Evolutionary conservation across 805 yeast species (phyloP).

Genomic region (Tetrapisispora nanseiensis): DNA sequence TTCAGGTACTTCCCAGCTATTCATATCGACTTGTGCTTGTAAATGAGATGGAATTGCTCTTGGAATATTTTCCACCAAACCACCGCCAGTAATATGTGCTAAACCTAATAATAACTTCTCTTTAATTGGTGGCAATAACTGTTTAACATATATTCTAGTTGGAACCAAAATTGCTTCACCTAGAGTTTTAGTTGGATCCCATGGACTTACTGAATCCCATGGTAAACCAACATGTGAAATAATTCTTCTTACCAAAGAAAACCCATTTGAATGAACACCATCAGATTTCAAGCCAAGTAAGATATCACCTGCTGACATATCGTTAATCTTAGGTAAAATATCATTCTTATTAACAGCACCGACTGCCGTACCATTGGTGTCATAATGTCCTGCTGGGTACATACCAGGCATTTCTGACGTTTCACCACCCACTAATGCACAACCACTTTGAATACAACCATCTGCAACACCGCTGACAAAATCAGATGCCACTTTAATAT

Average conservation of each 20-base stretch:
- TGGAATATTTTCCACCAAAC: slow-evolving; percentile 91
- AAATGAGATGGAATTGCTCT: slow-evolving; percentile 78
- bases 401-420: slow-evolving; percentile 99
- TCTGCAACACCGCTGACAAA: slow-evolving; percentile 94
- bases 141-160: slow-evolving; percentile 90
- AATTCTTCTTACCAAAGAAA: slow-evolving; percentile 86
- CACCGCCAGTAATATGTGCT: slow-evolving; percentile 98
- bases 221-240: slow-evolving; percentile 65
- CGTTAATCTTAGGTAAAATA: slow-evolving; percentile 60
- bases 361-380: slow-evolving; percentile 96
- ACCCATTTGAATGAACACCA: slow-evolving; percentile 96
- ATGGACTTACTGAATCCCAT: slow-evolving; percentile 75
- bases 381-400: slow-evolving; percentile 92
- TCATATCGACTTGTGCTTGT: slow-evolving; percentile 72
- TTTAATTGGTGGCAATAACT: slow-evolving; percentile 63
- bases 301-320: slow-evolving; percentile 71
- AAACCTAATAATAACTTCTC: slow-evolving; percentile 68
- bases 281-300: slow-evolving; percentile 80
- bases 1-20: slow-evolving; percentile 73
- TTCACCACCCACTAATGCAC: slow-evolving; percentile 98
- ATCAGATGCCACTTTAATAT: slow-evolving; percentile 70
- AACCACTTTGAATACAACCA: slow-evolving; percentile 90
- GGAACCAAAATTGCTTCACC: slow-evolving; percentile 86
- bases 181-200: slow-evolving; percentile 60
- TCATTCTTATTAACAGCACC: slow-evolving; percentile 81